These are phyloP conservation scores for Alternaria brassicae DNA, from an alignment of 2,329 filamentous ascomycete species.

Conservation along the genomic window DNA sequence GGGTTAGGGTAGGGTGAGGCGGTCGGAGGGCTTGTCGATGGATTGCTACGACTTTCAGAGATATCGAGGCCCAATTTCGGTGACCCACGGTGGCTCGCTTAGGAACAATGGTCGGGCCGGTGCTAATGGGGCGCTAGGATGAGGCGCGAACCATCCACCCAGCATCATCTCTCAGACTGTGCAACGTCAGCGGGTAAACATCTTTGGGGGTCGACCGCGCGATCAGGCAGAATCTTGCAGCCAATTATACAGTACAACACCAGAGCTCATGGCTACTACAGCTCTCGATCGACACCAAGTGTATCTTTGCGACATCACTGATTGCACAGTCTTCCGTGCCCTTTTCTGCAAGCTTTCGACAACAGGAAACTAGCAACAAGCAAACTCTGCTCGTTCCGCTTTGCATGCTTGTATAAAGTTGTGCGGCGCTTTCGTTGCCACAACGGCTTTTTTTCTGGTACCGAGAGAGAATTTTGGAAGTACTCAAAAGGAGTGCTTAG, in stretches of 20 bases:
- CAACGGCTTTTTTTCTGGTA: too few relatives aligned
- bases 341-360: too few relatives aligned
- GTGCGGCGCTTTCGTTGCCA: too few relatives aligned
- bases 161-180: neutral
- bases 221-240: neutral
- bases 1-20: slow-evolving; percentile 21
- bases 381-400: too few relatives aligned
- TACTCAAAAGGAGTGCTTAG: too few relatives aligned
- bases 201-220: neutral
- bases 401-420: too few relatives aligned
- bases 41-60: slow-evolving; percentile 21
- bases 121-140: slow-evolving; percentile 6
- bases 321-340: too few relatives aligned
- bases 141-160: neutral
- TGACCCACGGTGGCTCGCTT: slow-evolving; percentile 30
- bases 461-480: too few relatives aligned
- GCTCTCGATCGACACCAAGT: neutral
- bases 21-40: slow-evolving; percentile 33
- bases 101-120: slow-evolving; percentile 30
- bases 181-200: neutral
- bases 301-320: neutral
- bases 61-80: slow-evolving; percentile 11
- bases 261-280: too few relatives aligned
- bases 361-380: too few relatives aligned
- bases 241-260: neutral